Base-by-base conservation (phyloP, 306 rosid species). In the Citrullus mucosospermus region DNA sequence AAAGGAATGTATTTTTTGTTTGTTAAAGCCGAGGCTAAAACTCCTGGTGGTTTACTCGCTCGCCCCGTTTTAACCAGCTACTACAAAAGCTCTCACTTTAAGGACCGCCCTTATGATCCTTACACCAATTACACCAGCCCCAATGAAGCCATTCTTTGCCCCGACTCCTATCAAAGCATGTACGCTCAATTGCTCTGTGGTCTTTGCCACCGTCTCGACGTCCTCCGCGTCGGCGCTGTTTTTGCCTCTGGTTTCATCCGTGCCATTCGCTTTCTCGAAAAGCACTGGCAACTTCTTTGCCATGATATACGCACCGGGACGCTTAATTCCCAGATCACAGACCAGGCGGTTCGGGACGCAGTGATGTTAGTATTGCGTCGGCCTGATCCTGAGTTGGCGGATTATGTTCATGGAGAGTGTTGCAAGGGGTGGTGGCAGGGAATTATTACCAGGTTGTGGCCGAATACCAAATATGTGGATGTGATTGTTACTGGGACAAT, bases 121-220 rank as follows among this genome's bases (percentile, higher is more conserved):
- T 78, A 78, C 76, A 78, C 81, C 39, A 78, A 78, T 60, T 78
- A 78, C 75, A 78, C 81, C 16, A 63, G 76, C 81, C 81, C 81
- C 58, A 78, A 78, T 4, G 25, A 78, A 54, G 59, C 81, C n/a
- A 78, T 78, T 39, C 81, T 78, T 20, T 78, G 81, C 18, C 65
- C 81, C 0, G 81, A 78, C 43, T 66, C 81, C 12, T 78, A 78
- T 55, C 81, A 78, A 53, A 78, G 81, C 76, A 78, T 78, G 76
- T 78, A 78, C 54, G 58, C 76, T 28, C 81, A 78, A n/a, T 10
- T 78, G 3, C 81, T 78, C 6, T 78, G 66, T 22, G 81, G 81
- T 41, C 81, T 78, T 10, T 66, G 20, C 66, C 76, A 65, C 6
- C 39, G 41, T 34, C 46, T 53, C 30, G 41, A 78, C 9, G 81